Evolutionary conservation across 106 monocot species (phyloP).

Genomic region (Phalaenopsis equestris): DNA sequence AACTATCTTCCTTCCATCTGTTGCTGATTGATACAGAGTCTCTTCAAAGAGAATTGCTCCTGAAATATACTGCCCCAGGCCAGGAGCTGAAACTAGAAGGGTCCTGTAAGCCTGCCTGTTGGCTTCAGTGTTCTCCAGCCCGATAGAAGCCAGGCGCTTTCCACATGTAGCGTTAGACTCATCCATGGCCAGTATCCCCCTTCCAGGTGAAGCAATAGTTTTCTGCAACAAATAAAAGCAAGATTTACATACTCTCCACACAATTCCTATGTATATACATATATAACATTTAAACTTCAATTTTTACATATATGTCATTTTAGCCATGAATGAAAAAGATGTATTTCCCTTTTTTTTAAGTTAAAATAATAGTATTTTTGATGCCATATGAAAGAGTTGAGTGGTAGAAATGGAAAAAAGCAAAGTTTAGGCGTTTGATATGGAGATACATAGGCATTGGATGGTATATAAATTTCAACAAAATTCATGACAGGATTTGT

Average conservation of each 20-base stretch:
- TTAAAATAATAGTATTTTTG: no score
- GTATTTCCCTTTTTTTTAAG: no score
- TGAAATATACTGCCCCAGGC: conserved; percentile 81
- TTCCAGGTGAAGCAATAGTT: conserved; percentile 86
- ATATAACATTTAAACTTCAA: no score
- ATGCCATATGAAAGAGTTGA: no score
- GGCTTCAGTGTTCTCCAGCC: conserved; percentile 95
- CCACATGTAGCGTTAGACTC: conserved; percentile 96
- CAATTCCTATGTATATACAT: no score
- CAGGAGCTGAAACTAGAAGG: conserved; percentile 63
- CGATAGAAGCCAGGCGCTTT: conserved; percentile 83
- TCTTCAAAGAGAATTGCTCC: conserved; percentile 96
- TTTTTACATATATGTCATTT: no score
- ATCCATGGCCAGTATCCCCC: conserved; percentile 94
- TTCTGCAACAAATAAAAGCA: conserved; percentile 40
- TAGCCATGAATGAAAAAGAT: no score
- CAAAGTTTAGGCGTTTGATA: no score
- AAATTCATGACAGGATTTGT: background rate
- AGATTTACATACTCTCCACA: no score
- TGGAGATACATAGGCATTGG: no score
- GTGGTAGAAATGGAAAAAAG: no score
- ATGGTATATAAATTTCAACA: no score
- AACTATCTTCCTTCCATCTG: conserved; percentile 82
- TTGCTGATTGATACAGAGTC: conserved; percentile 83
- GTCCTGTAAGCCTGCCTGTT: conserved; percentile 91